Conservation (phyloP, 2,329 filamentous ascomycete species). For the Coleophoma eucalyptorum region DNA sequence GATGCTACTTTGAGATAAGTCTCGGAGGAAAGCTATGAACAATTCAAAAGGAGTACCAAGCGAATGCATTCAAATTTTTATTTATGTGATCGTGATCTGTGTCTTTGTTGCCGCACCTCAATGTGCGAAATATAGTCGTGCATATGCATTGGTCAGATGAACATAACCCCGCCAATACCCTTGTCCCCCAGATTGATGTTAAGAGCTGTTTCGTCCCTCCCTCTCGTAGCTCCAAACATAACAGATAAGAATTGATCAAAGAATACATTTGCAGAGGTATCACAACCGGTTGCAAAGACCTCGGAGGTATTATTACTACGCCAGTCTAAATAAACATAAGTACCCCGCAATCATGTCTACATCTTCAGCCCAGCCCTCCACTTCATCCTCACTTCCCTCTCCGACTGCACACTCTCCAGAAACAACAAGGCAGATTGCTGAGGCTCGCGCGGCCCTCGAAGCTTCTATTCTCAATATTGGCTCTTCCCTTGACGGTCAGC, state of each 20-base stretch:
- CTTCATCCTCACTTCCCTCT: slow-evolving; percentile 1
- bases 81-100: background rate
- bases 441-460: slow-evolving; percentile 55
- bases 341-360: background rate
- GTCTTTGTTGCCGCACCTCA: background rate
- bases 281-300: no score
- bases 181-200: no score
- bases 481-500: slow-evolving; percentile 65
- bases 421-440: slow-evolving; percentile 35
- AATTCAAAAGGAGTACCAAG: slow-evolving; percentile 24
- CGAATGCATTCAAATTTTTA: background rate
- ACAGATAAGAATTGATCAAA: no score
- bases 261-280: no score
- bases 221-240: no score
- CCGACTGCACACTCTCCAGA: slow-evolving; percentile 18
- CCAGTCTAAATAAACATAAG: background rate
- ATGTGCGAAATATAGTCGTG: background rate
- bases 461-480: slow-evolving; percentile 52
- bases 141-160: background rate
- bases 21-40: slow-evolving; percentile 16
- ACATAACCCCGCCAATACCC: no score
- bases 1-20: slow-evolving; percentile 15
- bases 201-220: no score
- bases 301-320: no score
- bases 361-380: slow-evolving; percentile 3